Evolutionary conservation across 2,329 filamentous ascomycete genomes (phyloP).

Genomic region (Fusarium sp.): DNA sequence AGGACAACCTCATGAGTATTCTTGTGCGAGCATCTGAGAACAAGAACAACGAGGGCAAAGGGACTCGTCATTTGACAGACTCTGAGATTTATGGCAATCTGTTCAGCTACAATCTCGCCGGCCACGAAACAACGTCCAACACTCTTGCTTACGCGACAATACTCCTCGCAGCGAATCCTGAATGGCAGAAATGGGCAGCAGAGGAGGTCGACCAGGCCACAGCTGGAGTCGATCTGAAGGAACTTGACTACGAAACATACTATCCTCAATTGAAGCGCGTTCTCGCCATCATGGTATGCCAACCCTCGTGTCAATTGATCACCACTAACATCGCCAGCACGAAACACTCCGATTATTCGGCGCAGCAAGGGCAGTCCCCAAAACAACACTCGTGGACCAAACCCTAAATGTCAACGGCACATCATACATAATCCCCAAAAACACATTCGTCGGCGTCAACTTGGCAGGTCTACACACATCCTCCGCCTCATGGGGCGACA

Average conservation of each 20-base stretch:
- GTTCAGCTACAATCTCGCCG: slow-evolving; percentile 65
- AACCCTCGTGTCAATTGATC: not conserved
- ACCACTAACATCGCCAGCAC: slow-evolving; percentile 18
- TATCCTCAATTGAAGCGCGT: slow-evolving; percentile 42
- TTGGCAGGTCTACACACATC: slow-evolving; percentile 38
- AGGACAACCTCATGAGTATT: slow-evolving; percentile 42
- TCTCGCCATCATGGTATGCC: slow-evolving; percentile 39
- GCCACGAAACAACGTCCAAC: slow-evolving; percentile 66
- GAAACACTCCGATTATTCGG: slow-evolving; percentile 42
- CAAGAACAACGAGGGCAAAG: slow-evolving; percentile 11
- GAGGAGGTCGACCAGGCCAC: slow-evolving; percentile 53
- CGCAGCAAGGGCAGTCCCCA: slow-evolving; percentile 39
- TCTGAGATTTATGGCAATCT: slow-evolving; percentile 65
- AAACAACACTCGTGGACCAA: slow-evolving; percentile 36
- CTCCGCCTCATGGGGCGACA: slow-evolving; percentile 39
- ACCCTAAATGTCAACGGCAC: slow-evolving; percentile 33
- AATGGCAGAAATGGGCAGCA: slow-evolving; percentile 62
- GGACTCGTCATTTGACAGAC: slow-evolving; percentile 52
- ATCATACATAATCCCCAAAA: slow-evolving; percentile 35
- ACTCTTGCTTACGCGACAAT: slow-evolving; percentile 60
- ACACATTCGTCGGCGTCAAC: slow-evolving; percentile 41
- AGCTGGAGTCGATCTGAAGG: slow-evolving; percentile 19
- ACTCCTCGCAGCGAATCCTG: slow-evolving; percentile 61
- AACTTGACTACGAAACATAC: slow-evolving; percentile 41
- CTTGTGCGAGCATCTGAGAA: slow-evolving; percentile 42